Evolutionary conservation across 2,329 filamentous ascomycete species (phyloP), one percentile per base, ranked within the genome.

Genomic region (Neurospora crassa): DNA sequence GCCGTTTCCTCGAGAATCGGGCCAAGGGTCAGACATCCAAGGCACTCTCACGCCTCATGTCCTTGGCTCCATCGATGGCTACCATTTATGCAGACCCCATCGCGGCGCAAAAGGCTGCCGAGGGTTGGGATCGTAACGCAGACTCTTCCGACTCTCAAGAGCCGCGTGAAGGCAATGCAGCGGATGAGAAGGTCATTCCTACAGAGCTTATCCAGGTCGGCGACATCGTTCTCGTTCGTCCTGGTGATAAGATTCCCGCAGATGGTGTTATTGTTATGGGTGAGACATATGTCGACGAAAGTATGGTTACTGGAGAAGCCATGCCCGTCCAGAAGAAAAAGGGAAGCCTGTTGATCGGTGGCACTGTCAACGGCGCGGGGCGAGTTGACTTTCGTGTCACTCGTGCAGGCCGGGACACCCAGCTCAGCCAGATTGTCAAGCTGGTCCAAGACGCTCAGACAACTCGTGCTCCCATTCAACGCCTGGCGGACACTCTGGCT

Each of bases 381-480:
- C 90, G 95, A 68, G 84, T 97, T 47, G 96, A 98, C 79, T 96
- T 98, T 81, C 90, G 92, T 63, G 96, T 99, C 72, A 97, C 92
- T 3, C 89, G 95, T 76, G 94, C 95, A 43, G 96, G 96, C 68
- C 91, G 94, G 73, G 95, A 99, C 78, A 99, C 96, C 0, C 95
- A 98, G 80, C 90, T 99, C 71, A 97, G 94, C 81, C 96, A 98
- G 81, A 99, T 99, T 75, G 96, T 99, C 74, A 96, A 95, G 80
- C 88, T 98, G n/a, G 96, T 99, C 0, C 96, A 99, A 81, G 93
- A 97, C 79, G 96, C 96, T 3, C 96, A 99, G 80, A 98, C 95
- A 2, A 95, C 90, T 69, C 89, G 96, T 47, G 96, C 96, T 8
- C 96, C 96, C 0, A 99, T 99, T 72, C 96, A 99, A 80, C 89